Conservation (phyloP, 129 eudicot genomes). For the Dittrichia graveolens region DNA sequence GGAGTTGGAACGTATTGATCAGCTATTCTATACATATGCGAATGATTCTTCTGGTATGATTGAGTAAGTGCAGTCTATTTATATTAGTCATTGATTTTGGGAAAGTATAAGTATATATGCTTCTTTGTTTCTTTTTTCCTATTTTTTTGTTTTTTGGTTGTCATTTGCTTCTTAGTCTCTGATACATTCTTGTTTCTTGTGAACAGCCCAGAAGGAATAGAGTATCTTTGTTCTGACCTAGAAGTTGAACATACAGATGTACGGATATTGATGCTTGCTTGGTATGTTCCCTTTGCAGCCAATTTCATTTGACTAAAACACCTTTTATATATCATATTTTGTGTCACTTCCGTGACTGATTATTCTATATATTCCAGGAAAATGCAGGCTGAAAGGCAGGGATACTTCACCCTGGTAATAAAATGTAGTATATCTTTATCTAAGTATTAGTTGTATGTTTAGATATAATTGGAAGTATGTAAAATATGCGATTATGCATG, state of each 20-base stretch:
- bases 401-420: slow-evolving; percentile 87
- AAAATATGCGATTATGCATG: neutral
- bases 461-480: neutral
- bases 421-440: neutral
- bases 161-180: slow-evolving; percentile 19
- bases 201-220: slow-evolving; percentile 94
- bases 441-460: slow-evolving; percentile 1
- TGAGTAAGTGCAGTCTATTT: slow-evolving; percentile 63
- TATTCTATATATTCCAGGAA: slow-evolving; percentile 56
- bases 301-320: neutral
- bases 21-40: slow-evolving; percentile 71
- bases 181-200: slow-evolving; percentile 21
- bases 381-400: slow-evolving; percentile 94
- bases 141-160: neutral
- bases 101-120: neutral
- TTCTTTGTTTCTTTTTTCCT: neutral
- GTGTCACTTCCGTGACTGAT: slow-evolving; percentile 11
- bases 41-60: slow-evolving; percentile 63
- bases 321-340: slow-evolving; percentile 1
- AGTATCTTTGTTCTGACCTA: slow-evolving; percentile 76
- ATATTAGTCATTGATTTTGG: slow-evolving; percentile 1
- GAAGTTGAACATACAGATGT: slow-evolving; percentile 92
- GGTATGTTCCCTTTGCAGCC: slow-evolving; percentile 49
- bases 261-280: slow-evolving; percentile 92
- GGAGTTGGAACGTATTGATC: slow-evolving; percentile 87